Evolutionary conservation across 2,329 filamentous ascomycete genomes (phyloP).

Genomic region (Alternaria alternata): DNA sequence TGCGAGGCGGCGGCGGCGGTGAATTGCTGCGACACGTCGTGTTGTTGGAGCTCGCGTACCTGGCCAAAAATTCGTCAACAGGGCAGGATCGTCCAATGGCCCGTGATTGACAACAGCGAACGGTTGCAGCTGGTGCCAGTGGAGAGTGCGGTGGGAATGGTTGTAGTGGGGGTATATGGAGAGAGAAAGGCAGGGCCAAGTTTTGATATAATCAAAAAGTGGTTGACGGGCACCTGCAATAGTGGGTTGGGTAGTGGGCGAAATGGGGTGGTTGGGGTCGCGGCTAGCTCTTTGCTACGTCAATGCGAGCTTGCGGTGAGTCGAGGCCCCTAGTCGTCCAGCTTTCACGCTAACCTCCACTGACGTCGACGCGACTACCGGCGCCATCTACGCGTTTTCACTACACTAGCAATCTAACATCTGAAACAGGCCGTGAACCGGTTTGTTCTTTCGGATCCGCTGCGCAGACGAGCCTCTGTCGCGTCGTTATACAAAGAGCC

Average conservation of each 20-base stretch:
- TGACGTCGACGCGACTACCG: constrained; percentile 42
- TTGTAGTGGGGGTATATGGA: constrained; percentile 7
- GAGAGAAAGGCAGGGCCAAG: constrained; percentile 9
- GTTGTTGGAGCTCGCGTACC: constrained; percentile 10
- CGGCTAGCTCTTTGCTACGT: constrained; percentile 22
- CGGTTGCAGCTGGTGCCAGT: neutral
- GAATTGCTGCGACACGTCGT: constrained; percentile 7
- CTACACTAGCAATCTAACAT: neutral
- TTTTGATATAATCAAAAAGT: constrained; percentile 5
- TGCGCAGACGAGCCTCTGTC: neutral
- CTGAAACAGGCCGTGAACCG: constrained; percentile 6
- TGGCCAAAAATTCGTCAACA: constrained; percentile 17
- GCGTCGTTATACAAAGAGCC: neutral
- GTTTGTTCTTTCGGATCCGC: neutral
- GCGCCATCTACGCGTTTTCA: constrained; percentile 28
- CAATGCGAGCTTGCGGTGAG: constrained; percentile 12
- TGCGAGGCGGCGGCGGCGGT: constrained; percentile 1
- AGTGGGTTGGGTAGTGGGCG: constrained; percentile 3
- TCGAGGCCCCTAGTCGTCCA: constrained; percentile 11
- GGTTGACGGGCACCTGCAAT: constrained; percentile 6
- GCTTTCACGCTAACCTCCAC: constrained; percentile 16
- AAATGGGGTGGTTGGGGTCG: constrained; percentile 25
- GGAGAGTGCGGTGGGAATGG: neutral
- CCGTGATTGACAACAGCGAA: constrained; percentile 5
- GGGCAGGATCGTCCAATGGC: constrained; percentile 15